Evolutionary conservation across 352 stramenopile species (phyloP).

Genomic region (Phytopythium montanum): DNA sequence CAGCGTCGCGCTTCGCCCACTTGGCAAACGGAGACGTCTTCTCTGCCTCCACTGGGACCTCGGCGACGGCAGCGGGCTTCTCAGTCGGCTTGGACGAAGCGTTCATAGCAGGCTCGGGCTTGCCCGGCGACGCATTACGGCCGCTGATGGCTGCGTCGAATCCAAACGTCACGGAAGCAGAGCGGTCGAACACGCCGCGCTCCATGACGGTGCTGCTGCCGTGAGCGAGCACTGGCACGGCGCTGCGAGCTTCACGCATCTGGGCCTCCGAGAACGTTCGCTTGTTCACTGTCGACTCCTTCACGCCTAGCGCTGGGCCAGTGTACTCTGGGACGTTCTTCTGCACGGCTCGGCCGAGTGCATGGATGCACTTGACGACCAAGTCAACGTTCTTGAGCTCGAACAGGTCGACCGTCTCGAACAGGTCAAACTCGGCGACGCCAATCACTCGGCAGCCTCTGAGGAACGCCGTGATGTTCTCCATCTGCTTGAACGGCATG

Average conservation of each 20-base stretch:
- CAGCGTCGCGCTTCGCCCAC: slow-evolving; percentile 20
- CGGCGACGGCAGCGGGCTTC: neutral
- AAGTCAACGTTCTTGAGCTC: slow-evolving; percentile 84
- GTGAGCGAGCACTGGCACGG: slow-evolving; percentile 56
- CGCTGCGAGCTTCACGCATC: slow-evolving; percentile 48
- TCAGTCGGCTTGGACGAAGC: slow-evolving; percentile 10
- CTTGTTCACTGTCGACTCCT: slow-evolving; percentile 66
- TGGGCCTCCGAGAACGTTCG: slow-evolving; percentile 64
- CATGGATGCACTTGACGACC: slow-evolving; percentile 85
- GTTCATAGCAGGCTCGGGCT: slow-evolving; percentile 10
- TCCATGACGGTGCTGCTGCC: slow-evolving; percentile 63
- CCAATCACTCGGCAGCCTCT: slow-evolving; percentile 72
- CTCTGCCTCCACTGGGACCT: slow-evolving; percentile 5
- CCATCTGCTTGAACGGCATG: slow-evolving; percentile 90
- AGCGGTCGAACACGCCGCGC: slow-evolving; percentile 58
- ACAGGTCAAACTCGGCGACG: slow-evolving; percentile 89
- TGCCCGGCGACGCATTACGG: slow-evolving; percentile 11
- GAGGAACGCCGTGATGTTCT: slow-evolving; percentile 87
- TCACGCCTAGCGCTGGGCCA: slow-evolving; percentile 67
- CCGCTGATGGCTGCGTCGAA: slow-evolving; percentile 43
- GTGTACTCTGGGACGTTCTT: slow-evolving; percentile 73
- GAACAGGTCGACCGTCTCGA: slow-evolving; percentile 89
- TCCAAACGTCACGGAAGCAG: slow-evolving; percentile 63
- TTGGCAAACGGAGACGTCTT: slow-evolving; percentile 17
- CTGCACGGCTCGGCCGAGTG: slow-evolving; percentile 67